Percentiles rank a stretch among this genome's conserved stretches.
phyloP scores from a whole-genome alignment of 2,329 filamentous ascomycete species.

The Amylocarpus encephaloides region DNA sequence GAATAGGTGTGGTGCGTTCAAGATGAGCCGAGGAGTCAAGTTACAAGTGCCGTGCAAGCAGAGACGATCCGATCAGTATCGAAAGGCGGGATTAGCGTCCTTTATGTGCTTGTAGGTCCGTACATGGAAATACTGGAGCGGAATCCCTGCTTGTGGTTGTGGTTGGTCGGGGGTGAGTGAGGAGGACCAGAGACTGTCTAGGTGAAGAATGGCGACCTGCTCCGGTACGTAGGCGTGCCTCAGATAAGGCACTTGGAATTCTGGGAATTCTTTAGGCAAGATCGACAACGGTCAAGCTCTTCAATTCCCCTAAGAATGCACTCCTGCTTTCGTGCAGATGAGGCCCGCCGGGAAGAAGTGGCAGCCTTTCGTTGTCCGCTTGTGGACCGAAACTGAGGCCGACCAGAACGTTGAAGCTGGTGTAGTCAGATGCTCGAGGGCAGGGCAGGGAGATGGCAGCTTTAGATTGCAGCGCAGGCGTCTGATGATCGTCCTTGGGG shows the following conservation, averaged over 20 bases:
- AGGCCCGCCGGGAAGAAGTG: background rate
- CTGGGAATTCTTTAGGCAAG: background rate
- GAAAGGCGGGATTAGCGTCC: conserved; percentile 30
- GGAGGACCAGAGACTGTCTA: background rate
- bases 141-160: background rate
- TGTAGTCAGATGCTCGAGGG: no score
- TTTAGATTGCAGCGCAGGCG: no score
- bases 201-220: conserved; percentile 2
- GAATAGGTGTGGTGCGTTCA: conserved; percentile 17
- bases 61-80: conserved; percentile 26
- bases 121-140: background rate
- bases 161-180: background rate
- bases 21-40: conserved; percentile 13
- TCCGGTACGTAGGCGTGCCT: conserved; percentile 4
- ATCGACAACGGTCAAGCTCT: conserved; percentile 2
- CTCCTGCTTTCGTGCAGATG: background rate
- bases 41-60: conserved; percentile 10
- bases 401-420: no score
- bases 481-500: no score
- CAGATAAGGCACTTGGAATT: background rate
- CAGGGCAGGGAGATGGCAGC: no score
- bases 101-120: conserved; percentile 26
- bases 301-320: background rate
- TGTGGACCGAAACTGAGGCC: background rate
- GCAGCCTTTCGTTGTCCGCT: background rate